Conservation (phyloP, 192 early-diverging fungal species). For the Podochytrium sp. region DNA sequence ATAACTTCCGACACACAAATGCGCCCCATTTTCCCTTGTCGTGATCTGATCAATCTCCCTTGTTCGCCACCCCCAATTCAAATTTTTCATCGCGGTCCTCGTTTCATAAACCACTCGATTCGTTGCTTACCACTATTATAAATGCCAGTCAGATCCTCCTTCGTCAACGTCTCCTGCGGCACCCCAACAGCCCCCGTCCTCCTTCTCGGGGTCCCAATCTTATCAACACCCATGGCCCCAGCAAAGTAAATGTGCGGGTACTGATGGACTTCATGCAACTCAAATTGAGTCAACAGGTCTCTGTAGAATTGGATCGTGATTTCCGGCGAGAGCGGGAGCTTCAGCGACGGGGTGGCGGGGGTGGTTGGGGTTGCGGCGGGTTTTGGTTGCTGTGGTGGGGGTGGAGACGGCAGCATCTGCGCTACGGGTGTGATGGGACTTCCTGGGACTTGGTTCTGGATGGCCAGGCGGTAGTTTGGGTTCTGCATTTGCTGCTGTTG, state of each 20-base stretch:
- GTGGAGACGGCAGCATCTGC: neutral
- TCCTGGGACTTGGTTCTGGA: neutral
- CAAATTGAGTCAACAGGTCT: slow-evolving; percentile 74
- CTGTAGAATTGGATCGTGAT: slow-evolving; percentile 50
- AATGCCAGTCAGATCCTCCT: slow-evolving; percentile 45
- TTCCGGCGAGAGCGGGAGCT: slow-evolving; percentile 49
- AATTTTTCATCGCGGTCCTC: too few relatives aligned
- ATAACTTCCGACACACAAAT: too few relatives aligned
- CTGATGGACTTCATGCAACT: slow-evolving; percentile 85
- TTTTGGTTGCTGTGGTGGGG: slow-evolving; percentile 1
- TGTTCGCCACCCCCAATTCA: too few relatives aligned
- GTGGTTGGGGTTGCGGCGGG: neutral
- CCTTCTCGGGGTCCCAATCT: slow-evolving; percentile 66
- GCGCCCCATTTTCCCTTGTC: too few relatives aligned
- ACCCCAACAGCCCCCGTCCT: slow-evolving; percentile 60
- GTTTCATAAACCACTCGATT: too few relatives aligned
- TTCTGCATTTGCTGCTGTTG: slow-evolving; percentile 25
- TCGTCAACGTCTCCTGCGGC: slow-evolving; percentile 24
- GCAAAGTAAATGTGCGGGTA: slow-evolving; percentile 91
- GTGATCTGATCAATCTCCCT: too few relatives aligned
- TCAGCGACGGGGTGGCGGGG: slow-evolving; percentile 21
- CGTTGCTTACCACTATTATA: slow-evolving; percentile 48
- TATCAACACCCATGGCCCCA: slow-evolving; percentile 68
- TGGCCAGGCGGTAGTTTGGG: slow-evolving; percentile 19
- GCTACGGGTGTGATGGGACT: neutral